A percentile compares a stretch with the other conserved stretches of the same genome.
Conservation (phyloP, 176 grass and related monocot species). For the Avena insularis region DNA sequence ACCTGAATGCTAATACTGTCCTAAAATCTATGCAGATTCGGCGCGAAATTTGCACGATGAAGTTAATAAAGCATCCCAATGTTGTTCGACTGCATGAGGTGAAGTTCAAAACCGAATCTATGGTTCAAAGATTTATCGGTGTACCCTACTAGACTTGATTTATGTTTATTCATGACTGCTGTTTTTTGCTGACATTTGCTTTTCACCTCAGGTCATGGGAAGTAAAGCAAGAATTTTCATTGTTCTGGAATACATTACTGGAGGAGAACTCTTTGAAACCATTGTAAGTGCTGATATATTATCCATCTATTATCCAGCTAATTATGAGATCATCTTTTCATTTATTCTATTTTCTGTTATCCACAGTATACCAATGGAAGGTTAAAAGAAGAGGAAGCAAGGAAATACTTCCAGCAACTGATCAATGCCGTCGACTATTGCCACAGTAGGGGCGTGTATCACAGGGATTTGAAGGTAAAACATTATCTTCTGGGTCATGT, state of each 20-base stretch:
- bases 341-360: constrained; percentile 18
- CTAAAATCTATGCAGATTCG: constrained; percentile 79
- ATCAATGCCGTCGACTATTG: constrained; percentile 97
- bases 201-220: constrained; percentile 87
- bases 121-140: constrained; percentile 19
- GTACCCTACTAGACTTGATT: constrained; percentile 22
- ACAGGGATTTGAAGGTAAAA: constrained; percentile 93
- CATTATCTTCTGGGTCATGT: not conserved
- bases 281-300: constrained; percentile 70
- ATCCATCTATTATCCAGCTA: not conserved
- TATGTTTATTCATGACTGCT: constrained; percentile 16
- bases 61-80: constrained; percentile 96
- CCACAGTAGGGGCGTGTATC: constrained; percentile 97
- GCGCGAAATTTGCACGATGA: constrained; percentile 97
- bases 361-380: constrained; percentile 54
- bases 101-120: constrained; percentile 2
- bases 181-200: constrained; percentile 21
- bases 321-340: constrained; percentile 31
- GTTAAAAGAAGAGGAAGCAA: constrained; percentile 92
- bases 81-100: constrained; percentile 94
- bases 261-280: constrained; percentile 98
- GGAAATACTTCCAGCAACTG: constrained; percentile 94
- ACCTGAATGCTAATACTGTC: constrained; percentile 36
- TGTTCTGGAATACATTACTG: constrained; percentile 91
- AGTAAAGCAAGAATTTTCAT: constrained; percentile 99